Base-by-base conservation (phyloP, 352 stramenopile species). In the Pythium aquatile region DNA sequence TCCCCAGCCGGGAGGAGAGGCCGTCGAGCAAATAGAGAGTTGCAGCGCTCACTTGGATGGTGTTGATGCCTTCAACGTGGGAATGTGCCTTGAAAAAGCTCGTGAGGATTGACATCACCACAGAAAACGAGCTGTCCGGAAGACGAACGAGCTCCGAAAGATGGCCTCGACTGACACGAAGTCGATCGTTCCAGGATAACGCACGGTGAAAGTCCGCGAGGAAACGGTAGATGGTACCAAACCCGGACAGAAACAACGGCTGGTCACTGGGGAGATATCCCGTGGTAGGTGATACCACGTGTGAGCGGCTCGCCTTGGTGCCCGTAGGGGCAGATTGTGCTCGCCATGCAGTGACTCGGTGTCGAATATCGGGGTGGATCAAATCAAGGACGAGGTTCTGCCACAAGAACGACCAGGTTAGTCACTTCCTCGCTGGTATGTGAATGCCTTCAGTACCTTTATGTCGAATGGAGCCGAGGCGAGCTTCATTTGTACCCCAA, bases 21-120 rank as follows among this genome's bases (percentile, higher is more conserved):
- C 69, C 63, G 3, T 75, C 71, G 13, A 91, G 70, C n/a, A 90
- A 39, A 46, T 87, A 87, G 1, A 93, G 73, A 3, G 87, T 70
- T n/a, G 81, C 83, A 10, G 77, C 69, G 13, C 66, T 67, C 2
- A 86, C 81, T 46, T 72, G 68, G n/a, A 87, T 72, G 4, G 37
- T 74, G 3, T 72, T 62, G 52, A 81, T 79, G 0, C 68, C 54
- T 40, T 86, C 72, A 1, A 69, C 76, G 32, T 86, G 75, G 1
- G 72, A 76, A 0, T 61, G 65, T 0, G 76, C 55, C 46, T 80
- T 74, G 57, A 91, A 90, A 47, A 90, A 87, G 10, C 68, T 74
- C 7, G 76, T 35, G 6, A 93, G 54, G 4, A 87, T 77, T 0
- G 84, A 80, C 46, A 90, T 62, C 2, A 75, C 61, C 7, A 89